phyloP scores from a whole-genome alignment of 164 flowering plant genomes.

The Magnolia sinica region DNA sequence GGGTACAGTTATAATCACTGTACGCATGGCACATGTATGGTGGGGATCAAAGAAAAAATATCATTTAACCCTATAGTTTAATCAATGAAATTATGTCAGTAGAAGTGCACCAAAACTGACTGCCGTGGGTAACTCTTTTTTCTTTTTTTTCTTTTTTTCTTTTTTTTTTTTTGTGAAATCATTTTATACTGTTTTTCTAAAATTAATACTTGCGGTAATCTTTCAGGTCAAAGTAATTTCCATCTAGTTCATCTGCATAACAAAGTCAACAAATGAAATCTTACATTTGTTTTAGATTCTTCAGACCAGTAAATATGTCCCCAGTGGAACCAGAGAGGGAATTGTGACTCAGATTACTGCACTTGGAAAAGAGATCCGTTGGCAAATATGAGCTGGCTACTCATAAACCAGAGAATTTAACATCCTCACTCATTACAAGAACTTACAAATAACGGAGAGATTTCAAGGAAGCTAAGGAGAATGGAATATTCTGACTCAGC shows the following conservation, averaged over 20 bases:
- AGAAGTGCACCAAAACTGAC: not conserved
- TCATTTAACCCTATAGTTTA: not conserved
- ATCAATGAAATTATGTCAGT: not conserved
- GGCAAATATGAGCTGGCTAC: not conserved
- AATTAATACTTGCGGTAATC: too few species aligned
- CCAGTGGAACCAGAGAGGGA: slow-evolving; percentile 65
- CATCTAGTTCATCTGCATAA: not conserved
- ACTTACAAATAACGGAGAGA: slow-evolving; percentile 65
- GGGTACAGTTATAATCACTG: too few species aligned
- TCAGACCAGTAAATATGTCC: slow-evolving; percentile 56
- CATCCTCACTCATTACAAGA: slow-evolving; percentile 7
- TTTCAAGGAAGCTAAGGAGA: slow-evolving; percentile 40
- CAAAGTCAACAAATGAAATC: slow-evolving; percentile 1
- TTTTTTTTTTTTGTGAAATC: not conserved
- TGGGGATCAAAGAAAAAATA: not conserved
- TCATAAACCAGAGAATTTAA: not conserved
- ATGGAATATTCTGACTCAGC: slow-evolving; percentile 50
- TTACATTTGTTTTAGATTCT: slow-evolving; percentile 60
- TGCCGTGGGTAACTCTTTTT: not conserved
- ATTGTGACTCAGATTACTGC: slow-evolving; percentile 85
- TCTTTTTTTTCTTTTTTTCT: not conserved
- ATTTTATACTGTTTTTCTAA: too few species aligned
- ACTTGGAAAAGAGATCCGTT: slow-evolving; percentile 4
- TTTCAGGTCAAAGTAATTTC: too few species aligned
- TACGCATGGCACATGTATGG: too few species aligned